Conservation (phyloP, 805 yeast species). For the Myxozyma lipomycoides region DNA sequence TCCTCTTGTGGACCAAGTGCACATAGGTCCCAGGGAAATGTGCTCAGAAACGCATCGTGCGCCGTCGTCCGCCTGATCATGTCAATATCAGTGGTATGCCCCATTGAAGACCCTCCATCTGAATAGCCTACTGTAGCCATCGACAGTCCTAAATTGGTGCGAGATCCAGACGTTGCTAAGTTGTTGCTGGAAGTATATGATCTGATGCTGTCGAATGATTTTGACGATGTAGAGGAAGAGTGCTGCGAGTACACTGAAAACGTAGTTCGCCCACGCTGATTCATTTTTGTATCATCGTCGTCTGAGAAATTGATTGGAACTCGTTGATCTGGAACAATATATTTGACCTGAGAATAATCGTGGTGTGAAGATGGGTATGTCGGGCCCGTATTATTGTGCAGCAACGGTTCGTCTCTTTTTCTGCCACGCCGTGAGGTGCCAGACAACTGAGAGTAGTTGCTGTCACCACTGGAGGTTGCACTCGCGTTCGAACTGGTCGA, state of each 20-base stretch:
- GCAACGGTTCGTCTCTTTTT: too few species aligned
- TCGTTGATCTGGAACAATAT: too few species aligned
- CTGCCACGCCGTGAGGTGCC: too few species aligned
- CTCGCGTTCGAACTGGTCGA: too few species aligned
- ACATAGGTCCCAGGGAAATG: slow-evolving; percentile 13
- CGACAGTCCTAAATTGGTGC: not conserved
- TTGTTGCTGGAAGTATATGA: not conserved
- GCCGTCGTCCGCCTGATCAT: not conserved
- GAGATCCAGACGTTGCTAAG: not conserved
- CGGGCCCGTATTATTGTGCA: too few species aligned
- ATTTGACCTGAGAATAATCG: too few species aligned
- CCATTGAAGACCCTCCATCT: too few species aligned
- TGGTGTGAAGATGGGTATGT: too few species aligned
- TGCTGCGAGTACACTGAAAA: slow-evolving; percentile 14
- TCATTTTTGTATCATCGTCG: not conserved
- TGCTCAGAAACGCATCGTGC: slow-evolving; percentile 4
- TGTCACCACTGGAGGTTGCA: too few species aligned
- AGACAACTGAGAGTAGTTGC: too few species aligned
- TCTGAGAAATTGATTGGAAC: not conserved
- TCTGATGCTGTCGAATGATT: not conserved
- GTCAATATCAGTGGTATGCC: not conserved
- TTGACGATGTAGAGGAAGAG: slow-evolving; percentile 6
- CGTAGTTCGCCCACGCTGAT: slow-evolving; percentile 7
- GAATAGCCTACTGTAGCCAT: too few species aligned
- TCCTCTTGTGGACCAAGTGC: slow-evolving; percentile 14